Percentiles rank a stretch among this genome's conserved stretches.
phyloP scores from a whole-genome alignment of 2,329 filamentous ascomycete species.

The Trichoderma hamatum region DNA sequence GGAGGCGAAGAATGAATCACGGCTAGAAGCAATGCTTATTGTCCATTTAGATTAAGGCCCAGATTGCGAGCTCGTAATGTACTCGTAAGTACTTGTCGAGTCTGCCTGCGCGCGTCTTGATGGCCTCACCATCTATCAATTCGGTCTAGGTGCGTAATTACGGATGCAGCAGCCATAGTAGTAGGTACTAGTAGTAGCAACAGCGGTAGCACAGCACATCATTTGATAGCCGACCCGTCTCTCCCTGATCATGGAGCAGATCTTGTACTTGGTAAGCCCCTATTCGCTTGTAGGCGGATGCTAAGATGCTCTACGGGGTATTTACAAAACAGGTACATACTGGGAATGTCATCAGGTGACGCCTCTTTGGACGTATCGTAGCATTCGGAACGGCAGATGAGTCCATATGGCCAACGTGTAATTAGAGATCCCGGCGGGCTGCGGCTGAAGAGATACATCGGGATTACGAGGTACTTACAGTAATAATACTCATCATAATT shows the following conservation, averaged over 20 bases:
- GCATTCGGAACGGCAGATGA: background rate
- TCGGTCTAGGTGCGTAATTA: constrained; percentile 3
- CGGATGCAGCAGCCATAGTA: too few species aligned
- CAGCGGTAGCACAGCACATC: background rate
- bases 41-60: background rate
- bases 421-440: background rate
- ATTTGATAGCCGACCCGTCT: background rate
- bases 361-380: background rate
- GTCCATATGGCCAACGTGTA: background rate
- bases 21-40: background rate
- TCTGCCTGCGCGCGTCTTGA: background rate
- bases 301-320: constrained; percentile 18
- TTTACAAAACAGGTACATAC: background rate
- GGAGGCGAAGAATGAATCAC: background rate
- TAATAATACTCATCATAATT: background rate
- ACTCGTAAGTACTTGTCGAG: background rate
- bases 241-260: constrained; percentile 11
- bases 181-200: background rate
- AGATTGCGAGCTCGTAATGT: background rate
- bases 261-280: constrained; percentile 7
- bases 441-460: background rate
- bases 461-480: background rate
- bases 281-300: too few species aligned
- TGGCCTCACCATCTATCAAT: background rate
- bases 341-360: background rate